Conservation (phyloP, 441 rosid genomes). For the Erodium trifolium region DNA sequence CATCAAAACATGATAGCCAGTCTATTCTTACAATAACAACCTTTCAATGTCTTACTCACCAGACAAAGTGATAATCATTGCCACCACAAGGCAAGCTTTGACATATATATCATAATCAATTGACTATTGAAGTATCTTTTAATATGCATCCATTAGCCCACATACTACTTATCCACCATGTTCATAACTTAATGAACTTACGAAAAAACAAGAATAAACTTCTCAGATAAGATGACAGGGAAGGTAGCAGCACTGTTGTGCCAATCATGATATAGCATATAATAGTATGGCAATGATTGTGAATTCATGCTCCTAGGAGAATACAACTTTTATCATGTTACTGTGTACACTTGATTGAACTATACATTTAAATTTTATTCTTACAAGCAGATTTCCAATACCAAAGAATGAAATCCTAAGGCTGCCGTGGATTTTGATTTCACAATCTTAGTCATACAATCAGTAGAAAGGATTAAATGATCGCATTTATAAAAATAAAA, state of each 20-base stretch:
- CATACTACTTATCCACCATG: neutral
- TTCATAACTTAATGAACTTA: neutral
- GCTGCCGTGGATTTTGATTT: neutral
- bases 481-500: slow-evolving; percentile 5
- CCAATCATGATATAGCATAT: neutral
- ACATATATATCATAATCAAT: neutral
- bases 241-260: neutral
- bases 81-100: neutral
- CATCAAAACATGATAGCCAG: neutral
- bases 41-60: neutral
- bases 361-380: neutral
- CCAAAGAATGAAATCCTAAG: neutral
- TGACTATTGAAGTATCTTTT: neutral
- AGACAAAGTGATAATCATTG: neutral
- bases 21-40: neutral
- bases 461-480: neutral
- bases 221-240: neutral
- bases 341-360: neutral
- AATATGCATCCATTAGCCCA: neutral
- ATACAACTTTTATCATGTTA: neutral
- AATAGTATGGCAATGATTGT: neutral
- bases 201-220: neutral
- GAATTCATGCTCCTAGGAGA: neutral
- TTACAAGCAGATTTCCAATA: neutral
- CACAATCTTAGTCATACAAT: neutral